phyloP scores from a whole-genome alignment of 192 early-diverging fungal species.

The Coemansia sp. region DNA sequence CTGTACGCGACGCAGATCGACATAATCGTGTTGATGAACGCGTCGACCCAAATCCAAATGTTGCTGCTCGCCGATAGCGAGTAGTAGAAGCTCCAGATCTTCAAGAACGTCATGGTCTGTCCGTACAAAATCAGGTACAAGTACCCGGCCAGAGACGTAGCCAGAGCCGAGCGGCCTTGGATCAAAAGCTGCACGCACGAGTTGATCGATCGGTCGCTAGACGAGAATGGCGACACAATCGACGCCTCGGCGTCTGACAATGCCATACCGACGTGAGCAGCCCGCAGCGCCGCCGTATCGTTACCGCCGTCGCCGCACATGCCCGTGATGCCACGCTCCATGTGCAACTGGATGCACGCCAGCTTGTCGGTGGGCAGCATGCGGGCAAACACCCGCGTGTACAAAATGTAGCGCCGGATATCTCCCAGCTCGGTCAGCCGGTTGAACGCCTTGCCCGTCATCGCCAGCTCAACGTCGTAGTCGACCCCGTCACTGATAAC shows the following conservation, averaged over 20 bases:
- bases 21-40: slow-evolving; percentile 63
- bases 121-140: slow-evolving; percentile 79
- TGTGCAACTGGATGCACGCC: slow-evolving; percentile 68
- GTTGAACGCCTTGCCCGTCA: slow-evolving; percentile 71
- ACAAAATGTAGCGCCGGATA: slow-evolving; percentile 60
- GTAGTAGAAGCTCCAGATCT: slow-evolving; percentile 74
- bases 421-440: slow-evolving; percentile 34
- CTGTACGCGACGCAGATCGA: slow-evolving; percentile 72
- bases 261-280: slow-evolving; percentile 78
- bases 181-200: slow-evolving; percentile 72
- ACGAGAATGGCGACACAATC: slow-evolving; percentile 83
- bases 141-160: slow-evolving; percentile 76
- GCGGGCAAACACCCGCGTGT: slow-evolving; percentile 75
- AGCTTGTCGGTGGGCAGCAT: slow-evolving; percentile 82
- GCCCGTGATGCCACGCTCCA: slow-evolving; percentile 75
- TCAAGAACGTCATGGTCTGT: slow-evolving; percentile 66
- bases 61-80: slow-evolving; percentile 66
- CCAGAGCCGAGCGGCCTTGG: slow-evolving; percentile 74
- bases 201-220: slow-evolving; percentile 59
- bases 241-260: slow-evolving; percentile 79
- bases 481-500: slow-evolving; percentile 41
- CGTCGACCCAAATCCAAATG: slow-evolving; percentile 78
- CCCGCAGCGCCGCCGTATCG: slow-evolving; percentile 79
- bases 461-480: slow-evolving; percentile 64
- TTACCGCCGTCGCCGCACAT: slow-evolving; percentile 92